Conservation (phyloP, 768 basidiomycete genomes). For the Brasilioporus rufonigricans region DNA sequence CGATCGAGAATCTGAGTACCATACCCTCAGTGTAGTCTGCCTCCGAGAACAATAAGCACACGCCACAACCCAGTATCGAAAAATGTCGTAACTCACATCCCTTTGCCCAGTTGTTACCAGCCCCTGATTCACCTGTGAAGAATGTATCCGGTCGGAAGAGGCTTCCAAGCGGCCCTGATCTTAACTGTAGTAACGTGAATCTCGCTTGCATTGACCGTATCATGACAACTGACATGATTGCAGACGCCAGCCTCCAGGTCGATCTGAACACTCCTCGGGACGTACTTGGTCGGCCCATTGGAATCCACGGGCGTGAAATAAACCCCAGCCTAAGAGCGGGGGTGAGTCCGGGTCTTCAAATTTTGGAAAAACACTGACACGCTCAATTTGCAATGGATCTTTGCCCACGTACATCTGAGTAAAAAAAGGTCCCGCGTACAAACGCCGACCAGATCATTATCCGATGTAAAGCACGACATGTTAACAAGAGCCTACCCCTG, state of each 20-base stretch:
- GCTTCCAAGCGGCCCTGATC: slow-evolving; percentile 63
- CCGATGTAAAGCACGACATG: slow-evolving; percentile 4
- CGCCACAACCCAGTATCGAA: slow-evolving; percentile 1
- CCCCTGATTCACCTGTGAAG: slow-evolving; percentile 57
- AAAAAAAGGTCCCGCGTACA: slow-evolving; percentile 5
- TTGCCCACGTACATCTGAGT: slow-evolving; percentile 64
- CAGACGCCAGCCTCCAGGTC: slow-evolving; percentile 90
- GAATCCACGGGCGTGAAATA: slow-evolving; percentile 75
- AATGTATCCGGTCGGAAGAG: slow-evolving; percentile 91
- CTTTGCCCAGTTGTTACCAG: slow-evolving; percentile 97
- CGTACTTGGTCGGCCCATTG: slow-evolving; percentile 61
- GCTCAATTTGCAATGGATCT: slow-evolving; percentile 70
- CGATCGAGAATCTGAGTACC: not conserved
- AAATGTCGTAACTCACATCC: slow-evolving; percentile 59
- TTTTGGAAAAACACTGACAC: slow-evolving; percentile 45
- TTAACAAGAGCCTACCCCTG: slow-evolving; percentile 48
- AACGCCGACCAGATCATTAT: slow-evolving; percentile 16
- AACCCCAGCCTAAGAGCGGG: slow-evolving; percentile 57
- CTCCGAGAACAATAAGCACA: slow-evolving; percentile 22
- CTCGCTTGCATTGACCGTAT: not conserved
- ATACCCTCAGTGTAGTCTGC: slow-evolving; percentile 86
- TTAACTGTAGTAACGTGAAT: slow-evolving; percentile 44
- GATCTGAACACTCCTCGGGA: slow-evolving; percentile 86
- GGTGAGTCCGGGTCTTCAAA: not conserved
- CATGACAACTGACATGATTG: slow-evolving; percentile 54